Evolutionary conservation across 2,329 filamentous ascomycete species (phyloP).

Genomic region (Neurospora crassa): DNA sequence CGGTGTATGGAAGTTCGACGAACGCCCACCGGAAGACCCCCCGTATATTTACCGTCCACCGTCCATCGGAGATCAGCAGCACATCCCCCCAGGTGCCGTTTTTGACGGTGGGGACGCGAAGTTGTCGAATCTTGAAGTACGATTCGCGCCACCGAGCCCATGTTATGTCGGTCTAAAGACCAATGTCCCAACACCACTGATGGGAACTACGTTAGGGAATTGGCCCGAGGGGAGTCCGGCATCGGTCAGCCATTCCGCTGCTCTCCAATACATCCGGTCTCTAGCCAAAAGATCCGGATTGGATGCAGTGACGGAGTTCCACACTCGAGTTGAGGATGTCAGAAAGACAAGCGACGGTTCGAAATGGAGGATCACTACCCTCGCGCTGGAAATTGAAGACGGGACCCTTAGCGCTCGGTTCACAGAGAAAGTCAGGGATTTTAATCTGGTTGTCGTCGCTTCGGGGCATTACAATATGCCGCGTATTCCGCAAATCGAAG

Average conservation of each 20-base stretch:
- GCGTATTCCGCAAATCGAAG: constrained; percentile 49
- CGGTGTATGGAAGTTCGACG: constrained; percentile 31
- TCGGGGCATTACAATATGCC: constrained; percentile 59
- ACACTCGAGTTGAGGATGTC: constrained; percentile 47
- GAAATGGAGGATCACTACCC: constrained; percentile 43
- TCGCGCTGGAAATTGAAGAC: constrained; percentile 27
- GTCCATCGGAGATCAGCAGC: constrained; percentile 19
- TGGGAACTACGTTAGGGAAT: constrained; percentile 30
- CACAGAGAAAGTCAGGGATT: constrained; percentile 25
- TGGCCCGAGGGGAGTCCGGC: constrained; percentile 53
- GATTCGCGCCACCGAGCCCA: constrained; percentile 31
- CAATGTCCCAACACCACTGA: constrained; percentile 58
- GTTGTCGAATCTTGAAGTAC: constrained; percentile 26
- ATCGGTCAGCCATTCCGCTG: constrained; percentile 44
- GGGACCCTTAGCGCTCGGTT: constrained; percentile 15
- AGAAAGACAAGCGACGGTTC: constrained; percentile 31
- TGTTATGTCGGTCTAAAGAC: constrained; percentile 53
- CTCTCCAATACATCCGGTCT: constrained; percentile 53
- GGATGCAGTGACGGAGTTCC: constrained; percentile 38
- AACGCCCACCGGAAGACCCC: constrained; percentile 20
- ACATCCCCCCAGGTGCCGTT: constrained; percentile 2
- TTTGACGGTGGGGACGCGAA: constrained; percentile 7
- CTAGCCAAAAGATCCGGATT: constrained; percentile 42
- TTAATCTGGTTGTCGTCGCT: constrained; percentile 59
- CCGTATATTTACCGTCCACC: constrained; percentile 24